These are phyloP conservation scores for Suillus occidentalis DNA, from an alignment of 768 basidiomycete genomes.

Conservation along the genomic window DNA sequence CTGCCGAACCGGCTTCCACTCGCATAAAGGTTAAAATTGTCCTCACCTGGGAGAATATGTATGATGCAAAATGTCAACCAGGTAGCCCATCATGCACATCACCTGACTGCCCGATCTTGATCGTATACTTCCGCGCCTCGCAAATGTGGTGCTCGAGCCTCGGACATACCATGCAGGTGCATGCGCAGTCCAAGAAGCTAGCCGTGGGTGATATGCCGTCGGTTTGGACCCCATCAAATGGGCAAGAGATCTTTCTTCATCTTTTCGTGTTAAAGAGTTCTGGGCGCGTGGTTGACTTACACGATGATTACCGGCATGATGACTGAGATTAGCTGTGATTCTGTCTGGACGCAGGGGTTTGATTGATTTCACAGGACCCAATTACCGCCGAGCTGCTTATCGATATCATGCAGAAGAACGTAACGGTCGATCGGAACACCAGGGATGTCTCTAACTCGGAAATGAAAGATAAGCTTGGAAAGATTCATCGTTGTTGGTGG, in stretches of 20 bases:
- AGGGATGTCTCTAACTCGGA: background rate
- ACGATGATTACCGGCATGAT: background rate
- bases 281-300: background rate
- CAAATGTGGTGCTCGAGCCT: background rate
- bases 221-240: background rate
- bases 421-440: background rate
- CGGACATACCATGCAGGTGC: background rate
- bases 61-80: background rate
- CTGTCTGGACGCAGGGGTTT: background rate
- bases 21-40: background rate
- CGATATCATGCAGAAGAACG: background rate
- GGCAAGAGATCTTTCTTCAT: background rate
- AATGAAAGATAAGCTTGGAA: background rate
- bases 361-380: background rate
- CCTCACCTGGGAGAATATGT: background rate
- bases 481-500: background rate
- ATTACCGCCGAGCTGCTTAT: background rate
- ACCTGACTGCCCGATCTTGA: background rate
- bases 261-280: background rate
- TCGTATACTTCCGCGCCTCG: background rate
- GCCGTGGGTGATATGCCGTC: background rate
- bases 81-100: background rate
- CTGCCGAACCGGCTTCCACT: background rate
- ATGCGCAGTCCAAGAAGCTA: background rate
- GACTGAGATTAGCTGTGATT: constrained; percentile 1